phyloP scores from a whole-genome alignment of 805 yeast genomes.

The Maudiozyma bulderi region DNA sequence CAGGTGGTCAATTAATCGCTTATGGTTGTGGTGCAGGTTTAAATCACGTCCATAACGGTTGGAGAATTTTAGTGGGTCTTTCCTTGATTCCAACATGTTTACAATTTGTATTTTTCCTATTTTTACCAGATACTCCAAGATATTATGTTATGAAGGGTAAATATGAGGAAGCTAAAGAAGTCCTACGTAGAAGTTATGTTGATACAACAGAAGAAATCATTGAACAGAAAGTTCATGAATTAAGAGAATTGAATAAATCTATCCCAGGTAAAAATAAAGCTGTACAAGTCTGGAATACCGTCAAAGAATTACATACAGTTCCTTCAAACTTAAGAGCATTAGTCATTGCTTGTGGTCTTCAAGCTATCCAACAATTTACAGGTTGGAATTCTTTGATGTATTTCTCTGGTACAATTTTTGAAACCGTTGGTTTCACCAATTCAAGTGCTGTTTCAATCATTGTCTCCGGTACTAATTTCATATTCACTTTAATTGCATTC shows the following conservation, averaged over 20 bases:
- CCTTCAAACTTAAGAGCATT: conserved; percentile 85
- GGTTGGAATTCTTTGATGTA: conserved; percentile 96
- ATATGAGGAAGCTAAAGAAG: conserved; percentile 54
- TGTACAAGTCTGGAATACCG: conserved; percentile 47
- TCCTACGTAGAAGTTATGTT: conserved; percentile 52
- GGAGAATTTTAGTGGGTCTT: conserved; percentile 88
- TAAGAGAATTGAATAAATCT: conserved; percentile 38
- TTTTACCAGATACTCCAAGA: conserved; percentile 94
- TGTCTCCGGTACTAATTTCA: conserved; percentile 88
- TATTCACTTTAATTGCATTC: conserved; percentile 79
- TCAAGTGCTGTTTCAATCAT: conserved; percentile 93
- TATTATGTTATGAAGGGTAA: conserved; percentile 67
- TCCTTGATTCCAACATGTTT: conserved; percentile 78
- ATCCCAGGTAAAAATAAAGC: conserved; percentile 41
- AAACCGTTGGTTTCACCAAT: conserved; percentile 78
- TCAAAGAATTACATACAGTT: conserved; percentile 51
- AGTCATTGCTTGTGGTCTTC: conserved; percentile 83
- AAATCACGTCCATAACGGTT: conserved; percentile 63
- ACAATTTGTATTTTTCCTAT: conserved; percentile 68
- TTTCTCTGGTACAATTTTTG: conserved; percentile 85
- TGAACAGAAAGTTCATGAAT: conserved; percentile 57
- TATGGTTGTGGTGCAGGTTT: conserved; percentile 91
- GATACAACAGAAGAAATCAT: conserved; percentile 57
- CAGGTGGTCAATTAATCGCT: conserved; percentile 92
- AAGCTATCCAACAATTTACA: conserved; percentile 92